Evolutionary conservation across 2,329 filamentous ascomycete species (phyloP), one percentile per base, ranked within the genome.

Genomic region (Neonectria neomacrospora): DNA sequence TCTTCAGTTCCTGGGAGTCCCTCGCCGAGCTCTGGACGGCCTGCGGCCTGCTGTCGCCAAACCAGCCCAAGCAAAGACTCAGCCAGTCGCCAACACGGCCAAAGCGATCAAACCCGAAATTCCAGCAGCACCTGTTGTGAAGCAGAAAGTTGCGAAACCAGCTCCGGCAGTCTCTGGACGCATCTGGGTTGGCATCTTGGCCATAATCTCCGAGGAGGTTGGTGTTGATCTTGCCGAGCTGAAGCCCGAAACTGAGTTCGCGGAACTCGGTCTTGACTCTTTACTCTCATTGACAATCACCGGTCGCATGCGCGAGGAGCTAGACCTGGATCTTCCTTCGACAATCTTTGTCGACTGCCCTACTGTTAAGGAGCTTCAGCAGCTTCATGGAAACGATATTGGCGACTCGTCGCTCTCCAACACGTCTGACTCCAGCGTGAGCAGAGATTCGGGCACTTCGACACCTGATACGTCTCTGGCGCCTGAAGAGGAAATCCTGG

Each of bases 161-260:
- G 7, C 69, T 68, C 39, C 54, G 16, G 23, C 18, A 3, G 11
- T 28, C 3, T 39, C 65, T 5, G n/a, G 54, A 4, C 20, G 44
- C 9, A 44, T 28, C 22, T 71, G 67, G 65, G 20, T 63, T 18
- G 44, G 57, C 1, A 68, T 69, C 26, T 39, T 63, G 74, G 78
- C 50, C 76, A 81, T 67, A 80, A 82, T 73, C 72, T 87, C 89
- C n/a, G 82, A 85, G 39, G 90, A 92, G 76, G 91, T 92, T 85
- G 88, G 88, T 61, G 87, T 92, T n/a, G 86, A 89, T 23, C 80
- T 90, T 11, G 86, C 88, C 30, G 89, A 92, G 69, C 81, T 88
- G 30, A 75, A 84, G 3, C 83, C 83, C 22, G 83, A 83, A 1
- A 82, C 83, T 1, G 83, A 87, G 66, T 78, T 88, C 58, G 82